phyloP scores from a whole-genome alignment of 1,139 yeast species.

The Candida neerlandica region DNA sequence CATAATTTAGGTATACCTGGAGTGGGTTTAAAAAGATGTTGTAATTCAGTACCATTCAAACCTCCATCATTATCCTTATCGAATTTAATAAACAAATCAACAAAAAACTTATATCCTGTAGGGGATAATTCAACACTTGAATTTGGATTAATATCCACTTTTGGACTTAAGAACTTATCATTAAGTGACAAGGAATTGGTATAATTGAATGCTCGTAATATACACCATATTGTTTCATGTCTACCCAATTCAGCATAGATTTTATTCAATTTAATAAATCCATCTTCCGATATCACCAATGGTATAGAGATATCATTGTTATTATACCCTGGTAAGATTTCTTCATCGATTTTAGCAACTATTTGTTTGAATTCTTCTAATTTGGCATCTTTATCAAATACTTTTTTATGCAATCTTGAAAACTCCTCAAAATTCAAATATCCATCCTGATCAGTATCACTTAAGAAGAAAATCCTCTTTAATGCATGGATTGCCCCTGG shows the following conservation, averaged over 20 bases:
- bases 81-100: slow-evolving; percentile 81
- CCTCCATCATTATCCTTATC: slow-evolving; percentile 98
- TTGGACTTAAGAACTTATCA: slow-evolving; percentile 77
- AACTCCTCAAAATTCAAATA: slow-evolving; percentile 71
- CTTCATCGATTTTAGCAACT: slow-evolving; percentile 25
- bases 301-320: neutral
- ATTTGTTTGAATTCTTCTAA: slow-evolving; percentile 34
- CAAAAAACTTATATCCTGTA: slow-evolving; percentile 87
- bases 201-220: slow-evolving; percentile 80
- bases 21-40: slow-evolving; percentile 74
- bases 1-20: slow-evolving; percentile 91
- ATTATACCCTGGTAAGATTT: slow-evolving; percentile 17
- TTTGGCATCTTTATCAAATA: slow-evolving; percentile 58
- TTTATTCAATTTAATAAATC: slow-evolving; percentile 75
- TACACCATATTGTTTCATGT: slow-evolving; percentile 97
- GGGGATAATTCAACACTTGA: slow-evolving; percentile 93
- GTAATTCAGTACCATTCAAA: slow-evolving; percentile 69
- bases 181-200: slow-evolving; percentile 87
- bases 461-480: slow-evolving; percentile 75
- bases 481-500: slow-evolving; percentile 77
- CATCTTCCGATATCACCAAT: slow-evolving; percentile 47
- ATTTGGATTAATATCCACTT: slow-evolving; percentile 71
- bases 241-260: slow-evolving; percentile 87
- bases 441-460: slow-evolving; percentile 92
- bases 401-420: slow-evolving; percentile 65